phyloP scores from a whole-genome alignment of 208 protist genomes.

The Crithidia brevicula region DNA sequence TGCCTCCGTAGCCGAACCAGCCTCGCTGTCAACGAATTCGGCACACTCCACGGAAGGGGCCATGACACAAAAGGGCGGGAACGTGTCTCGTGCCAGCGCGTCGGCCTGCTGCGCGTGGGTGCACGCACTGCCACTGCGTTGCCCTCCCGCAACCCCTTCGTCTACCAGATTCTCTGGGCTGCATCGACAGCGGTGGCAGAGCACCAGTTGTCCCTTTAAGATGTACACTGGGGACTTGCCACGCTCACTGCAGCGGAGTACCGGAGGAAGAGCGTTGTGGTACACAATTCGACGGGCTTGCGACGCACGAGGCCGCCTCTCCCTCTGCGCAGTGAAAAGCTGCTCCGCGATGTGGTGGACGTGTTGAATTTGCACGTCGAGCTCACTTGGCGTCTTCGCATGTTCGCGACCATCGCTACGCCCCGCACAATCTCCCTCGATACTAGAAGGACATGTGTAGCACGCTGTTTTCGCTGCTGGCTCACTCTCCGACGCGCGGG shows the following conservation, averaged over 20 bases:
- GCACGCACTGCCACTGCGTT: not conserved
- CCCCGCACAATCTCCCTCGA: no score
- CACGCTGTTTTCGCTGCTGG: not conserved
- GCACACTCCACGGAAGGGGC: slow-evolving; percentile 18
- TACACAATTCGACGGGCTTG: slow-evolving; percentile 41
- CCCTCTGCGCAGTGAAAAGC: slow-evolving; percentile 22
- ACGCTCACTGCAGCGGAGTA: slow-evolving; percentile 37
- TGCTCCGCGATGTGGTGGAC: slow-evolving; percentile 16
- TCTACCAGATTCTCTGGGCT: not conserved
- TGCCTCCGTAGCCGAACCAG: slow-evolving; percentile 10
- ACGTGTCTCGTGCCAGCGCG: slow-evolving; percentile 21
- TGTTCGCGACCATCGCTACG: no score
- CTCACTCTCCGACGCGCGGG: not conserved
- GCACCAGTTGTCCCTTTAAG: slow-evolving; percentile 10
- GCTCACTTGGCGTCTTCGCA: not conserved
- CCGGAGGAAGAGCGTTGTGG: slow-evolving; percentile 35
- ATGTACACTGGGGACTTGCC: slow-evolving; percentile 23
- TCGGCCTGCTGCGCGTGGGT: slow-evolving; percentile 2
- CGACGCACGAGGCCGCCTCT: slow-evolving; percentile 23
- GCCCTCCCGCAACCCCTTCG: not conserved
- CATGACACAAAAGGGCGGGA: slow-evolving; percentile 28
- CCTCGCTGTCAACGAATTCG: slow-evolving; percentile 20
- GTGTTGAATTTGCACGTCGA: not conserved
- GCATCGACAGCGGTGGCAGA: slow-evolving; percentile 10
- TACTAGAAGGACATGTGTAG: no score